These are phyloP conservation scores for Albugo candida DNA, from an alignment of 352 stramenopile genomes.

Conservation along the genomic window DNA sequence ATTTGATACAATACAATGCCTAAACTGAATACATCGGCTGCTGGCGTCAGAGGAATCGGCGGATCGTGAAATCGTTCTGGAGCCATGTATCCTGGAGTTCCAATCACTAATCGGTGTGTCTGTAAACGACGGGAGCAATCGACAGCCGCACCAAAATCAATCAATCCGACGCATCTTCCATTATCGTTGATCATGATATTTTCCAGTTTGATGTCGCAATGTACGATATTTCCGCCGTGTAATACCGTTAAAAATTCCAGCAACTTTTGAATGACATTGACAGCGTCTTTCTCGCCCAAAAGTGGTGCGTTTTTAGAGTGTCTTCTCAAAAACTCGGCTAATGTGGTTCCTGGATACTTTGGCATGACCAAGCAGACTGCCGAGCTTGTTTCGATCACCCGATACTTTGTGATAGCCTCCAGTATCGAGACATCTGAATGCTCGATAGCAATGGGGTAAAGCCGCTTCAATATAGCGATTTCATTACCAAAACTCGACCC, in stretches of 20 bases:
- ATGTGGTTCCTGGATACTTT: conserved; percentile 18
- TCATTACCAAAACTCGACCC: conserved; percentile 11
- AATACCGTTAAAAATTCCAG: conserved; percentile 82
- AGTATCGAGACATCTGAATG: conserved; percentile 3
- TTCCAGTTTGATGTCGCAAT: conserved; percentile 97
- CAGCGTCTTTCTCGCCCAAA: conserved; percentile 21
- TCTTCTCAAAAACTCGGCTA: conserved; percentile 20
- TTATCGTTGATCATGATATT: conserved; percentile 62
- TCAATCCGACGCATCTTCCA: conserved; percentile 11
- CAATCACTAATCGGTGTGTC: conserved; percentile 9
- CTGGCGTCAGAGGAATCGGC: conserved; percentile 16
- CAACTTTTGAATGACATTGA: conserved; percentile 15
- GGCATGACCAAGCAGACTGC: conserved; percentile 39
- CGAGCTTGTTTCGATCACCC: conserved; percentile 22
- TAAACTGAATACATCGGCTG: conserved; percentile 32
- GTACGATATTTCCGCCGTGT: conserved; percentile 80
- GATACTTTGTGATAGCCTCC: conserved; percentile 19
- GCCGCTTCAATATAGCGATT: conserved; percentile 19
- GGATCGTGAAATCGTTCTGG: conserved; percentile 24
- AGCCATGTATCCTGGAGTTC: conserved; percentile 41
- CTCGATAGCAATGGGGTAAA: conserved; percentile 6
- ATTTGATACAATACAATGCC: conserved; percentile 42
- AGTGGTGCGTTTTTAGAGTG: neutral
- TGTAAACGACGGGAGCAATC: conserved; percentile 9
- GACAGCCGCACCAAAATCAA: conserved; percentile 43